These are phyloP conservation scores for Evansstolkia leycettana DNA, from an alignment of 495 filamentous ascomycete species.

Conservation along the genomic window DNA sequence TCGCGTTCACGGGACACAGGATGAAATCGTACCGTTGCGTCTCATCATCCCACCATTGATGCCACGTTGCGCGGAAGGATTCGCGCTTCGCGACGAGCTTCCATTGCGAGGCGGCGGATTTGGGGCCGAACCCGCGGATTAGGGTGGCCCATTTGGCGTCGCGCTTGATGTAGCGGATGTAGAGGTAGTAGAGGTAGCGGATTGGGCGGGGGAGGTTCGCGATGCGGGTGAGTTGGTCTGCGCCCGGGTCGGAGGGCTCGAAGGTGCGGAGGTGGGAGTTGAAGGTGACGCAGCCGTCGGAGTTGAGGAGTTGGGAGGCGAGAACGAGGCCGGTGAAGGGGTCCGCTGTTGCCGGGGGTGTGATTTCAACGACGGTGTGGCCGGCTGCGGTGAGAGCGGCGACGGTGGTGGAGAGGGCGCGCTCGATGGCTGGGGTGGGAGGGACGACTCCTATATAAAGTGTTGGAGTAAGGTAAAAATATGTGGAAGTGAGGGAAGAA, in stretches of 20 bases:
- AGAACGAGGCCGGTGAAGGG: constrained; percentile 65
- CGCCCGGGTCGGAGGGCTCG: constrained; percentile 74
- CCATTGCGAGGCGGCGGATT: constrained; percentile 69
- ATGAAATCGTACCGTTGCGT: constrained; percentile 61
- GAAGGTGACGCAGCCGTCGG: constrained; percentile 80
- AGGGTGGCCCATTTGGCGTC: constrained; percentile 72
- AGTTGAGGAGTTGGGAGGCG: constrained; percentile 75
- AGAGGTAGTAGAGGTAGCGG: constrained; percentile 81
- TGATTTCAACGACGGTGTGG: constrained; percentile 65
- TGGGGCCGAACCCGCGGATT: constrained; percentile 55
- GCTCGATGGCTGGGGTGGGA: constrained; percentile 70
- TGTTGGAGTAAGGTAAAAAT: not conserved
- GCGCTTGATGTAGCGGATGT: constrained; percentile 67
- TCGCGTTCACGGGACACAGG: constrained; percentile 76
- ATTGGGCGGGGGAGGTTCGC: constrained; percentile 63
- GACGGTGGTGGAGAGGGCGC: constrained; percentile 62
- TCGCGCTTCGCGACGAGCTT: constrained; percentile 66
- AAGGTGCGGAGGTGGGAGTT: constrained; percentile 60
- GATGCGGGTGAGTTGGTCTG: constrained; percentile 56
- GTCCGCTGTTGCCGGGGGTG: constrained; percentile 42
- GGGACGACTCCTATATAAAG: constrained; percentile 53
- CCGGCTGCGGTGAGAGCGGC: constrained; percentile 55
- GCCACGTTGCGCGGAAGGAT: constrained; percentile 61
- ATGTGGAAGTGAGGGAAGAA: not conserved
- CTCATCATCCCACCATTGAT: constrained; percentile 68